Evolutionary conservation across 805 yeast species (phyloP), one percentile per base, ranked within the genome.

Genomic region (Geotrichum ghanense): DNA sequence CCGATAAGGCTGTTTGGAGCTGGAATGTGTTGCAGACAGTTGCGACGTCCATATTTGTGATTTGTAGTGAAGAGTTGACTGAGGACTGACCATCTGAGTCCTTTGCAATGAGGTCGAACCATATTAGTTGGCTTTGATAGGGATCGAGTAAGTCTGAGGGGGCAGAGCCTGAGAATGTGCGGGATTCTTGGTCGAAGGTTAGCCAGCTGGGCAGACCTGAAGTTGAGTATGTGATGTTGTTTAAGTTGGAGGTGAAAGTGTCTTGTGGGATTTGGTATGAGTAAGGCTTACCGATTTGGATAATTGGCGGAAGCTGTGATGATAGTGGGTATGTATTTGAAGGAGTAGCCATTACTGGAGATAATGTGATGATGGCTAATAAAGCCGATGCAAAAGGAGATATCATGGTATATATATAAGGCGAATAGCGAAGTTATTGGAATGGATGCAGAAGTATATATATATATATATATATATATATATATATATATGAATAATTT

Each of bases 221-320:
- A 1, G 77, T 82, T 2, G 75, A 56, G 62, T 86, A 86, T 4
- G 68, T 48, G 31, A 88, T 70, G 21, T 63, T 64, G 43, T 67
- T 60, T n/a, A n/a, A n/a, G 2, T 71, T 60, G n/a, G 58, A 39
- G 44, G 68, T 59, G 62, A 75, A 87, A 1, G 97, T 90, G 54
- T 79, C 77, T 49, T 74, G 67, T 46, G 88, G 80, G 39, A 90
- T 64, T 31, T 80, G 72, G 64, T 85, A 90, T 17, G 67, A 54
- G 64, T 81, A 90, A 2, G 60, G 54, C 54, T 76, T 70, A 49
- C 76, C 76, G 14, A 78, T 75, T 48, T 94, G 72, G 3, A 95
- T 97, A 12, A 92, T 85, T 26, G 87, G 82, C 3, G 97, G 97
- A 20, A 80, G 71, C 65, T 90, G 98, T 31, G 16, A 31, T 31